Conservation (phyloP, 2,329 filamentous ascomycete species). For the Aspergillus phoenicis region DNA sequence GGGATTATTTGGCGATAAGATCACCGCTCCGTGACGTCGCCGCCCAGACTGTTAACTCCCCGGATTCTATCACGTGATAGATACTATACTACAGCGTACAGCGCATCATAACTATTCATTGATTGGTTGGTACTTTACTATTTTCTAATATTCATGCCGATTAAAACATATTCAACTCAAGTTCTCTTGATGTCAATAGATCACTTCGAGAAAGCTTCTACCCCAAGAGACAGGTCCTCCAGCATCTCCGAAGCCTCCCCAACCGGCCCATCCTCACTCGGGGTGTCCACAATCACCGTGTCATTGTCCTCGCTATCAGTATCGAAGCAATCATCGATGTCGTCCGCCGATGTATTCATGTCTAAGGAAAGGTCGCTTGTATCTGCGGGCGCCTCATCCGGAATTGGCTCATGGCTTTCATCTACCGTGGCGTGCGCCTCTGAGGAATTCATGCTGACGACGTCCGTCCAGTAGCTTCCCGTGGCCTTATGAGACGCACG, state of each 20-base stretch:
- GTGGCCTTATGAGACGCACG: constrained; percentile 42
- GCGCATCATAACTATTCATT: no score
- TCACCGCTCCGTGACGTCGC: constrained; percentile 27
- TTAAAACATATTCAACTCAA: not conserved
- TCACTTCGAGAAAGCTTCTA: constrained; percentile 1
- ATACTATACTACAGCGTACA: no score
- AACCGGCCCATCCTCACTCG: constrained; percentile 7
- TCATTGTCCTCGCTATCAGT: constrained; percentile 25
- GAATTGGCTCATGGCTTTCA: not conserved
- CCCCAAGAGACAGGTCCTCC: constrained; percentile 17
- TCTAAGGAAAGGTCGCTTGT: constrained; percentile 8
- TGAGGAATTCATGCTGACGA: constrained; percentile 29
- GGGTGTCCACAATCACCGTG: constrained; percentile 22
- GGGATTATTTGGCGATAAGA: constrained; percentile 5
- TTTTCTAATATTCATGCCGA: not conserved
- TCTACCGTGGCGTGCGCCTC: not conserved
- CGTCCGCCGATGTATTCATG: constrained; percentile 9
- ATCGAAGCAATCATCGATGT: constrained; percentile 20
- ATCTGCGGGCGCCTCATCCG: not conserved
- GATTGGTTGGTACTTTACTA: no score
- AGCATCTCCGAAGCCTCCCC: constrained; percentile 16
- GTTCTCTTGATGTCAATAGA: no score
- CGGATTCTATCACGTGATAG: constrained; percentile 21
- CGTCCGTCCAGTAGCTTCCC: constrained; percentile 31
- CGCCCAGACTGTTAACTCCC: constrained; percentile 17